Percentiles rank a stretch among this genome's conserved stretches.
phyloP scores from a whole-genome alignment of 2,329 filamentous ascomycete species.

The Beauveria asiatica region DNA sequence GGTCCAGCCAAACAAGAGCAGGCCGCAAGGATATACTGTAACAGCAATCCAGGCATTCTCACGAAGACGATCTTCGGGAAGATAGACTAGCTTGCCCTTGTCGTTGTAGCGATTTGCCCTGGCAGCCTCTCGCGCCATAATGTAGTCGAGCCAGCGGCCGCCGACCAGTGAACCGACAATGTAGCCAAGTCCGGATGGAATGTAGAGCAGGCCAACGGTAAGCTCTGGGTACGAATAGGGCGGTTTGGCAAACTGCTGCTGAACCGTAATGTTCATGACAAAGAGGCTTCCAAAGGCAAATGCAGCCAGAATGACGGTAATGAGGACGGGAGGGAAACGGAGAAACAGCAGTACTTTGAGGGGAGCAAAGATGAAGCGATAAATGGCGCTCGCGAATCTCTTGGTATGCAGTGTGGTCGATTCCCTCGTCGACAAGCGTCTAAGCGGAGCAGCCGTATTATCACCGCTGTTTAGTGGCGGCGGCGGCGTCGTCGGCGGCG shows the following conservation, averaged over 20 bases:
- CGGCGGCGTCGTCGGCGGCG: neutral
- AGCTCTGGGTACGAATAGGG: constrained; percentile 64
- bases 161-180: constrained; percentile 59
- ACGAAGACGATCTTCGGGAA: constrained; percentile 73
- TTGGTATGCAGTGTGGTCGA: neutral
- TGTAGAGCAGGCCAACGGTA: constrained; percentile 66
- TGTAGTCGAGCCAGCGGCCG: constrained; percentile 69
- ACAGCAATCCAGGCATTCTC: constrained; percentile 75
- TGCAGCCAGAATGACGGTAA: constrained; percentile 66
- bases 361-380: constrained; percentile 62
- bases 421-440: constrained; percentile 1
- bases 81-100: constrained; percentile 55
- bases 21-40: constrained; percentile 57
- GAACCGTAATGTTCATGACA: constrained; percentile 68
- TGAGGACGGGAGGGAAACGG: constrained; percentile 62
- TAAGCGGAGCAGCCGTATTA: neutral
- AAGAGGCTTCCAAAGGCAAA: constrained; percentile 71
- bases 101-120: constrained; percentile 61
- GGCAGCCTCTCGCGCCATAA: constrained; percentile 71
- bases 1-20: constrained; percentile 74
- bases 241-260: constrained; percentile 54
- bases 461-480: neutral
- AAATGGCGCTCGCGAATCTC: constrained; percentile 42
- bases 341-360: constrained; percentile 62
- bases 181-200: constrained; percentile 70